These are phyloP conservation scores for Colletotrichum eremochloae DNA, from an alignment of 2,329 filamentous ascomycete genomes.

Conservation along the genomic window DNA sequence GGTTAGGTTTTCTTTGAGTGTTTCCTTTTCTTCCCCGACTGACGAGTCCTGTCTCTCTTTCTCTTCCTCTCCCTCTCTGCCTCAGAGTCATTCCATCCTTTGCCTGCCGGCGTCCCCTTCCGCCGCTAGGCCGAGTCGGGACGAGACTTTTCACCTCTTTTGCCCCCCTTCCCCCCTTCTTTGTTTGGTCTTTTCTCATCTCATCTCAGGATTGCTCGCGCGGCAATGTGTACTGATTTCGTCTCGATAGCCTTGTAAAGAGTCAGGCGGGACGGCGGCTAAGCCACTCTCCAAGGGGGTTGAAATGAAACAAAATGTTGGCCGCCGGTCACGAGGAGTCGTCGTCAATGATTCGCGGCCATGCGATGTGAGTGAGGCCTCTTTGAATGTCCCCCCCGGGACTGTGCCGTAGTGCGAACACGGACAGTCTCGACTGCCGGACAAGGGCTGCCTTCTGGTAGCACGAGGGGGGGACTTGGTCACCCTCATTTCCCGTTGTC, in stretches of 20 bases:
- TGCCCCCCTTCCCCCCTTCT: not conserved
- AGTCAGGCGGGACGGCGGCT: not conserved
- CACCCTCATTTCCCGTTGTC: conserved; percentile 21
- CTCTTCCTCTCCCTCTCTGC: not conserved
- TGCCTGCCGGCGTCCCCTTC: not conserved
- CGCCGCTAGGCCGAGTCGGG: conserved; percentile 4
- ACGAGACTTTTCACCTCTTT: not conserved
- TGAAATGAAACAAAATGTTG: not conserved
- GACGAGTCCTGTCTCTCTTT: too few species aligned
- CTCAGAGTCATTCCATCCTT: not conserved
- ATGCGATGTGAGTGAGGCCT: not conserved
- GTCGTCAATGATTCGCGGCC: not conserved
- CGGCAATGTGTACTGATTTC: too few species aligned
- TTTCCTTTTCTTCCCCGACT: not conserved
- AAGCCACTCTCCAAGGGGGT: not conserved
- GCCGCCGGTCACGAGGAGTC: not conserved
- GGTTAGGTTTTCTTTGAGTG: conserved; percentile 7
- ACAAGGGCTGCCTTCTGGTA: conserved; percentile 12
- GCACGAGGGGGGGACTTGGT: not conserved
- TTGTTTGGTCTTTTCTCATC: not conserved
- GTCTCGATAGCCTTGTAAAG: not conserved
- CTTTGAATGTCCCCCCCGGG: not conserved
- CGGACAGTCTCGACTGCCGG: too few species aligned
- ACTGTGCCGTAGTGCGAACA: too few species aligned
- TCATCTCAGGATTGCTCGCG: not conserved